These are phyloP conservation scores for Allantophomopsis cytisporea DNA, from an alignment of 2,329 filamentous ascomycete species.

Conservation along the genomic window DNA sequence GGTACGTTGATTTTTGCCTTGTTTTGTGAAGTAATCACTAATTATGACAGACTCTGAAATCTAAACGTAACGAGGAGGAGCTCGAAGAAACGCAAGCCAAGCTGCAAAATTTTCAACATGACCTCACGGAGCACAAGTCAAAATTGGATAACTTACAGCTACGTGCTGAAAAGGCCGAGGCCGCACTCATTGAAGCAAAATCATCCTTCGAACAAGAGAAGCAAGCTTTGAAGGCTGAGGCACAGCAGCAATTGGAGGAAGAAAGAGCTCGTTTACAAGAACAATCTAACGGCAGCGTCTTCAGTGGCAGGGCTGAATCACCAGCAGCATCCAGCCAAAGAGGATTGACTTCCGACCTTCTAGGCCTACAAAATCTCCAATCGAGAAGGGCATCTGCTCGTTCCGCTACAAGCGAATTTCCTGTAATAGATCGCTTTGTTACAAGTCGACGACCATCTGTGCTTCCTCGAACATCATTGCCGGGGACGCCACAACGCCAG, in stretches of 20 bases:
- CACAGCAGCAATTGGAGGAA: constrained; percentile 47
- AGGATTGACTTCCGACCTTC: constrained; percentile 18
- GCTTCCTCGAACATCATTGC: constrained; percentile 11
- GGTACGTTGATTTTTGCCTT: constrained; percentile 32
- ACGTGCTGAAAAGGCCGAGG: constrained; percentile 51
- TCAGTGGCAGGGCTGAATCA: constrained; percentile 11
- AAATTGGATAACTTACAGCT: constrained; percentile 49
- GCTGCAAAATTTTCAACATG: constrained; percentile 49
- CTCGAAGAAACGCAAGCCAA: constrained; percentile 56
- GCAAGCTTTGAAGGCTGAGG: constrained; percentile 39
- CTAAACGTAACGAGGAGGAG: constrained; percentile 58
- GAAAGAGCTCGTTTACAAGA: constrained; percentile 37
- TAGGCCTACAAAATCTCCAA: constrained; percentile 22
- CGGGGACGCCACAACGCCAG: constrained; percentile 16
- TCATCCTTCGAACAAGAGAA: constrained; percentile 44
- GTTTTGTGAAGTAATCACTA: constrained; percentile 9
- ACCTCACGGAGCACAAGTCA: constrained; percentile 44
- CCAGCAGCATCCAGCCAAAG: constrained; percentile 15
- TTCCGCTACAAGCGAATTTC: constrained; percentile 15
- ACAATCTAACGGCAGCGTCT: background rate
- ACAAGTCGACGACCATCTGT: constrained; percentile 11
- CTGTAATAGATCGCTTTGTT: constrained; percentile 7
- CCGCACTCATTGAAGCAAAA: constrained; percentile 43
- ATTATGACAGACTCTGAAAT: constrained; percentile 43
- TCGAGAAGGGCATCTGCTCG: constrained; percentile 14